Evolutionary conservation across 192 early-diverging fungal species (phyloP), one percentile per base, ranked within the genome.

Genomic region (Podochytrium sp.): DNA sequence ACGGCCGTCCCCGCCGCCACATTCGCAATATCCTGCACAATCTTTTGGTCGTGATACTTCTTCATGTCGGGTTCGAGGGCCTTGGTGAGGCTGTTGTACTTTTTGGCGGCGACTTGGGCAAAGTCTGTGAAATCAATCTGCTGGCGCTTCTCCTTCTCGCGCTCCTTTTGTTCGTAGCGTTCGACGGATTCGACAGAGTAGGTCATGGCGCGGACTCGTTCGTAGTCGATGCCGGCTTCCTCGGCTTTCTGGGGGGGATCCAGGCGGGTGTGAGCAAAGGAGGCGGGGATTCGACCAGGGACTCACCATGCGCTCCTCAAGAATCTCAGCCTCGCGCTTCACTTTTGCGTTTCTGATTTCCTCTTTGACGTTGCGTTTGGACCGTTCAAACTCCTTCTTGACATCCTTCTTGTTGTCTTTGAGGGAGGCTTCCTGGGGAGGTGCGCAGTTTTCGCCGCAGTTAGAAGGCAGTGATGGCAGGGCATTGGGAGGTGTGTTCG

Each of bases 181-280:
- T 96, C 93, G 0, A 96, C 95, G 18, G 86, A 85, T 63, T 96
- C 94, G 10, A 91, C 90, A 20, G 94, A 92, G 71, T 96, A 98
- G 20, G 90, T 83, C 90, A 92, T 88, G 55, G 90, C 91, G 60
- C 91, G 84, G 2, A 86, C 82, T 38, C 97, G 86, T 71, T 96
- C 95, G 68, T 92, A 94, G 72, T 98, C 95, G 20, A 86, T 79
- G 2, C 95, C 96, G 14, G 80, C 77, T 25, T 91, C 86, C 71
- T 90, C 81, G 2, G 90, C 90, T 27, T 63, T 74, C 75, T 72
- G 40, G 10, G 12, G 47, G n/a, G 47, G n/a, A n/a, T n/a, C n/a
- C n/a, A n/a, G n/a, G n/a, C n/a, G n/a, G n/a, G n/a, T n/a, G n/a
- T n/a, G n/a, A n/a, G n/a, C n/a, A n/a, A n/a, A n/a, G n/a, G n/a